phyloP scores from a whole-genome alignment of 345 rosid species.

The Gossypium raimondii region DNA sequence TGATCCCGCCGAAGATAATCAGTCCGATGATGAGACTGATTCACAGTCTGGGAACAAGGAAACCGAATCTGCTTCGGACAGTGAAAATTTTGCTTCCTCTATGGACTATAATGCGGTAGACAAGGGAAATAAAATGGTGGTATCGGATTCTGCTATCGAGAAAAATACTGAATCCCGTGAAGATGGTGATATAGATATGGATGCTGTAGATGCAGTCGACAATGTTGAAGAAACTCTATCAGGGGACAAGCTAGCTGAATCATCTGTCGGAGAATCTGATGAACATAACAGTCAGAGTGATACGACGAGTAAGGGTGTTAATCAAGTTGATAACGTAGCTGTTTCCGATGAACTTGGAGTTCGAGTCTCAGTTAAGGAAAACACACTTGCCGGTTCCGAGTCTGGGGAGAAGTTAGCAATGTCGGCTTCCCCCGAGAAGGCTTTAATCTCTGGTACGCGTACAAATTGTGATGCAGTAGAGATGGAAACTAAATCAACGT shows the following conservation, averaged over 20 bases:
- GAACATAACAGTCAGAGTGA: slow-evolving; percentile 5
- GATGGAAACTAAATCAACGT: neutral
- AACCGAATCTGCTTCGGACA: slow-evolving; percentile 16
- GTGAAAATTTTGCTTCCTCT: slow-evolving; percentile 6
- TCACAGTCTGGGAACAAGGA: slow-evolving; percentile 21
- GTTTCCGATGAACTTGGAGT: neutral
- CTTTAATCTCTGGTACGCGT: neutral
- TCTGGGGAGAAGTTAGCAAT: neutral
- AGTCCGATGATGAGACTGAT: slow-evolving; percentile 8
- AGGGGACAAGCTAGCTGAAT: no score
- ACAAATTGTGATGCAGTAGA: neutral
- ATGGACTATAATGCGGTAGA: slow-evolving; percentile 2
- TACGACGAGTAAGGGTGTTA: neutral
- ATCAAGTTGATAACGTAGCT: neutral
- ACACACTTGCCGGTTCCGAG: neutral
- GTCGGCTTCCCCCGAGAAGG: neutral
- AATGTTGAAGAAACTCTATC: neutral
- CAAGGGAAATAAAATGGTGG: slow-evolving; percentile 12
- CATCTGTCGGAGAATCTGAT: neutral
- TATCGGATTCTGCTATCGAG: neutral
- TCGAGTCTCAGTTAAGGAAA: neutral
- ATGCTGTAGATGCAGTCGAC: neutral
- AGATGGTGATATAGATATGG: neutral
- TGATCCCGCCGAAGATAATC: slow-evolving; percentile 22
- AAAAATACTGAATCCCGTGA: neutral